Evolutionary conservation across 2,329 filamentous ascomycete genomes (phyloP).

Genomic region (Epichloe brachyelytri): DNA sequence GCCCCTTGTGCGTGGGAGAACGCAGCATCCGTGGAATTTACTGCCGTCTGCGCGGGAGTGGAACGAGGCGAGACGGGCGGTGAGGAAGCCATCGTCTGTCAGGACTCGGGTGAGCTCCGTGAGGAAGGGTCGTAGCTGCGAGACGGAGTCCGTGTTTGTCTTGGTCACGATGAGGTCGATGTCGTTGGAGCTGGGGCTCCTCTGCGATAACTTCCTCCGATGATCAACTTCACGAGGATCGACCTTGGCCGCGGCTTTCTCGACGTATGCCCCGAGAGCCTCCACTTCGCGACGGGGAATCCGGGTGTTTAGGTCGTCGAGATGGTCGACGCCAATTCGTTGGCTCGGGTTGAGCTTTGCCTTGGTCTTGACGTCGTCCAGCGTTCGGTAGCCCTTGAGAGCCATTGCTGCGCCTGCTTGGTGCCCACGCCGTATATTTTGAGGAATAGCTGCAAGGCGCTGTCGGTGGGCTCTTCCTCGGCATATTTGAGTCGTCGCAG

Average conservation of each 20-base stretch:
- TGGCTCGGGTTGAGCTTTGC: constrained; percentile 58
- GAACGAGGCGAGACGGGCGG: constrained; percentile 51
- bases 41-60: constrained; percentile 39
- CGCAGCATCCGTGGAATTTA: constrained; percentile 83
- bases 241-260: constrained; percentile 40
- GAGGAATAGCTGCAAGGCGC: constrained; percentile 55
- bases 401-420: constrained; percentile 60
- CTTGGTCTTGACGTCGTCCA: constrained; percentile 54
- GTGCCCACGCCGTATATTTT: constrained; percentile 69
- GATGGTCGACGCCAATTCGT: constrained; percentile 63
- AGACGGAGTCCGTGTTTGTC: constrained; percentile 35
- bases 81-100: constrained; percentile 50
- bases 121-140: constrained; percentile 49
- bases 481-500: constrained; percentile 62
- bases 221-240: constrained; percentile 57
- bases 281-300: constrained; percentile 70
- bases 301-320: constrained; percentile 62
- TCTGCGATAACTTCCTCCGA: constrained; percentile 76
- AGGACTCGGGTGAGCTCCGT: constrained; percentile 50
- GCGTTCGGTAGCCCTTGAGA: constrained; percentile 58
- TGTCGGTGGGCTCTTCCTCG: constrained; percentile 51
- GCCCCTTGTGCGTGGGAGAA: constrained; percentile 36
- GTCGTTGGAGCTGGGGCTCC: constrained; percentile 65
- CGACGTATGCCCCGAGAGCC: constrained; percentile 53
- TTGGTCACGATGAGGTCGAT: constrained; percentile 78